Percentiles rank a stretch among this genome's conserved stretches.
phyloP scores from a whole-genome alignment of 148 eudicot species.

The Camellia japonica region DNA sequence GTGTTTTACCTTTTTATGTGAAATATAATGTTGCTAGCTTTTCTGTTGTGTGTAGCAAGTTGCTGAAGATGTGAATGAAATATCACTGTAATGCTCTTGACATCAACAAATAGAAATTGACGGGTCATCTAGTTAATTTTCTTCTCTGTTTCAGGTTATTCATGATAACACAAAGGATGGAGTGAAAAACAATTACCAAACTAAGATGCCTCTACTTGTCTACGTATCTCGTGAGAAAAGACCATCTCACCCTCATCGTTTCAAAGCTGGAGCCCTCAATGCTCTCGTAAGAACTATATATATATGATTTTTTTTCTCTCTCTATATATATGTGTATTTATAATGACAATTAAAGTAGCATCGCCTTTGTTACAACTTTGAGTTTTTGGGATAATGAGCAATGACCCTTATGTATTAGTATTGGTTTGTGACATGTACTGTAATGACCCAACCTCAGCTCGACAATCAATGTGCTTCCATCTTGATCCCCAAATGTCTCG shows the following conservation, averaged over 20 bases:
- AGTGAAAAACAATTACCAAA: background rate
- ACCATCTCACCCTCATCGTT: slow-evolving; percentile 47
- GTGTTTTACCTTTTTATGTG: no score
- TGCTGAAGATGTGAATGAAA: no score
- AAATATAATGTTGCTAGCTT: no score
- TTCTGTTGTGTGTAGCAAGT: no score
- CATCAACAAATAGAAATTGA: no score
- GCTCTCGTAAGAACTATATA: slow-evolving; percentile 32
- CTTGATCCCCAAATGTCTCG: slow-evolving; percentile 46
- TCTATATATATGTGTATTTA: background rate
- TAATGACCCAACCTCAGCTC: slow-evolving; percentile 59
- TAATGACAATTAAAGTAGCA: background rate
- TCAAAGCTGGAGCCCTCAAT: slow-evolving; percentile 72
- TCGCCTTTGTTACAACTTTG: slow-evolving; percentile 41
- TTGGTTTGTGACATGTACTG: slow-evolving; percentile 80
- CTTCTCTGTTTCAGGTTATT: slow-evolving; percentile 32
- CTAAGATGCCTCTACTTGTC: slow-evolving; percentile 45
- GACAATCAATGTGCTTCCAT: slow-evolving; percentile 80
- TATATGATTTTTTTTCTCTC: background rate
- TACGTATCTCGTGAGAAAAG: slow-evolving; percentile 61
- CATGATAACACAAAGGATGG: background rate
- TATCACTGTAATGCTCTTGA: no score
- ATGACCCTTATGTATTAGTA: slow-evolving; percentile 51
- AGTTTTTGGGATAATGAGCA: slow-evolving; percentile 57
- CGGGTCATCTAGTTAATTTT: no score